Evolutionary conservation across 1,284 basidiomycete species (phyloP).

Genomic region (Ceratorhiza oryzae-sativae): DNA sequence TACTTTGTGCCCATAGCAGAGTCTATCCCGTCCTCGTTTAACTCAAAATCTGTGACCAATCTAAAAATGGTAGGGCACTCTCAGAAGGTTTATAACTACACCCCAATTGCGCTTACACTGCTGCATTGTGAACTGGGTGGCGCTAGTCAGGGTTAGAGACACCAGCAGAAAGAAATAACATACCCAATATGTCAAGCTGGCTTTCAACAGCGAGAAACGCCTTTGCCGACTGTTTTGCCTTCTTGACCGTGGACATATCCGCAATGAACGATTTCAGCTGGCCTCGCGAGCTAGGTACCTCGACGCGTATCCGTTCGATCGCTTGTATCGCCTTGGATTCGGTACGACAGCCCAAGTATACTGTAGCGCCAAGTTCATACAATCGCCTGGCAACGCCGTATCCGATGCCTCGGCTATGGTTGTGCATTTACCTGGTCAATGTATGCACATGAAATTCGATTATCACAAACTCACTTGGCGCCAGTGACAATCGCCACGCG

Average conservation of each 20-base stretch:
- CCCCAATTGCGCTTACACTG: neutral
- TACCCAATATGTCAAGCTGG: neutral
- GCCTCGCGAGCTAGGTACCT: neutral
- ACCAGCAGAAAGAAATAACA: neutral
- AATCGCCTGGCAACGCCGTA: neutral
- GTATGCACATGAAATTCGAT: neutral
- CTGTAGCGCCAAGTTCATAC: slow-evolving; percentile 3
- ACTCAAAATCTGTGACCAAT: neutral
- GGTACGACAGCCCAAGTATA: neutral
- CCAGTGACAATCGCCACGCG: neutral
- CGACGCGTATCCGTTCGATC: neutral
- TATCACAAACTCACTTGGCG: neutral
- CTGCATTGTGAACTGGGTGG: neutral
- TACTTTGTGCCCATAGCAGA: slow-evolving; percentile 5
- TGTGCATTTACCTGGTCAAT: neutral
- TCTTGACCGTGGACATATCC: slow-evolving; percentile 1
- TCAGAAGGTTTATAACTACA: neutral
- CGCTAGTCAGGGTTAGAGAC: neutral
- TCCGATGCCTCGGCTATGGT: neutral
- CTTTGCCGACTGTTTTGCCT: neutral
- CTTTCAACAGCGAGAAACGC: neutral
- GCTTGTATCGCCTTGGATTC: neutral
- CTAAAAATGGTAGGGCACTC: neutral
- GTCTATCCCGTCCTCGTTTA: slow-evolving; percentile 15
- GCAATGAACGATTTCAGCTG: slow-evolving; percentile 4